These are phyloP conservation scores for Syzygium jambos DNA, from an alignment of 345 rosid genomes.

Conservation along the genomic window DNA sequence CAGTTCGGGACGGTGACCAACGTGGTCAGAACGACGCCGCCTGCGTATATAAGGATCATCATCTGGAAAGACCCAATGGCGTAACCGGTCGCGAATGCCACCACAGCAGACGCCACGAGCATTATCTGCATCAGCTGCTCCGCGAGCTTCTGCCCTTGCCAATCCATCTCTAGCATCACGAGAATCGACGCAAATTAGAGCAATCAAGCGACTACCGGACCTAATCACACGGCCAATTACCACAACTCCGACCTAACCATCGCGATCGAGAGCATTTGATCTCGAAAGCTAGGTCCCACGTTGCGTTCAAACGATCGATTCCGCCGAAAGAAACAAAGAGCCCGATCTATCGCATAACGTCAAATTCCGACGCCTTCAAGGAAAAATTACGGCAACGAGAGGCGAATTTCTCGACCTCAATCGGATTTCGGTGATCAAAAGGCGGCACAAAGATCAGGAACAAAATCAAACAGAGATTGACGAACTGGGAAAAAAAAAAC, in stretches of 20 bases:
- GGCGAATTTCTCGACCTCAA: not conserved
- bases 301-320: not conserved
- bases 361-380: not conserved
- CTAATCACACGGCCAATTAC: not conserved
- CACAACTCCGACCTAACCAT: not conserved
- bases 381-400: not conserved
- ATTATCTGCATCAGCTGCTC: conserved; percentile 91
- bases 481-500: not conserved
- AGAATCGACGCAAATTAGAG: not conserved
- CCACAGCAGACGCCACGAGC: conserved; percentile 54
- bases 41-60: conserved; percentile 69
- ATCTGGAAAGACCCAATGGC: conserved; percentile 54
- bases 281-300: not conserved
- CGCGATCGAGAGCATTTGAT: not conserved
- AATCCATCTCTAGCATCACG: conserved; percentile 48
- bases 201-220: not conserved
- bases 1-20: conserved; percentile 78
- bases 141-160: conserved; percentile 95
- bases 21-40: conserved; percentile 64
- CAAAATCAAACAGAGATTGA: not conserved
- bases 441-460: not conserved
- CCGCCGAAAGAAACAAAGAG: not conserved
- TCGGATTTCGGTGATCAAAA: not conserved
- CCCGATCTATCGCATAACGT: not conserved
- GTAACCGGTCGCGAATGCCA: conserved; percentile 46